A percentile compares a stretch with the other conserved stretches of the same genome.
Conservation (phyloP, 2,329 filamentous ascomycete species). For the Elsinoe ampelina region DNA sequence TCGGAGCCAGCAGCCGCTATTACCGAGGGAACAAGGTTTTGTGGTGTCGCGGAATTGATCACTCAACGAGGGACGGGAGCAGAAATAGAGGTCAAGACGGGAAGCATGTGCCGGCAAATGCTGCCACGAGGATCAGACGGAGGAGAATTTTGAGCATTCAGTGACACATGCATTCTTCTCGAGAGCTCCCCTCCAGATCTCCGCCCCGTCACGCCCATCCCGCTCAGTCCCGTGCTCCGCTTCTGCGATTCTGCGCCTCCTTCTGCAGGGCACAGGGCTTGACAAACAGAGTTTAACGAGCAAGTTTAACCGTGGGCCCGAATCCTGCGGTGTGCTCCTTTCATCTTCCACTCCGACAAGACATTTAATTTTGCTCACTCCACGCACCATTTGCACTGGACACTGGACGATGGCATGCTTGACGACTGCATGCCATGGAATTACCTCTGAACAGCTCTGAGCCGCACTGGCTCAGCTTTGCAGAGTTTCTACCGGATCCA, state of each 20-base stretch:
- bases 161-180: not conserved
- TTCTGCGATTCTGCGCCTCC: too few relatives aligned
- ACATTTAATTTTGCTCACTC: not conserved
- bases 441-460: conserved; percentile 2
- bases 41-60: not conserved
- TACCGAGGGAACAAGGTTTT: not conserved
- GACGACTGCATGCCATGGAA: not conserved
- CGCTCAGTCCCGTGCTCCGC: not conserved
- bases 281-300: not conserved
- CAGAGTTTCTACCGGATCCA: conserved; percentile 7
- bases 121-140: not conserved
- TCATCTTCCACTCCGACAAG: not conserved
- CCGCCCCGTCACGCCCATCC: not conserved
- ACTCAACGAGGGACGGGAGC: not conserved
- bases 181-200: not conserved
- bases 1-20: not conserved
- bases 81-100: not conserved
- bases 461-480: conserved; percentile 1
- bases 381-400: not conserved
- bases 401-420: conserved; percentile 6
- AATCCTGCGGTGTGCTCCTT: conserved; percentile 8
- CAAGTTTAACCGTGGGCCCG: conserved; percentile 11
- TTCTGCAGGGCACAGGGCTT: not conserved
- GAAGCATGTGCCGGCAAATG: not conserved
- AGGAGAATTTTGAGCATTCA: not conserved